These are phyloP conservation scores for Scedosporium boydii DNA, from an alignment of 2,329 filamentous ascomycete genomes.

Conservation along the genomic window DNA sequence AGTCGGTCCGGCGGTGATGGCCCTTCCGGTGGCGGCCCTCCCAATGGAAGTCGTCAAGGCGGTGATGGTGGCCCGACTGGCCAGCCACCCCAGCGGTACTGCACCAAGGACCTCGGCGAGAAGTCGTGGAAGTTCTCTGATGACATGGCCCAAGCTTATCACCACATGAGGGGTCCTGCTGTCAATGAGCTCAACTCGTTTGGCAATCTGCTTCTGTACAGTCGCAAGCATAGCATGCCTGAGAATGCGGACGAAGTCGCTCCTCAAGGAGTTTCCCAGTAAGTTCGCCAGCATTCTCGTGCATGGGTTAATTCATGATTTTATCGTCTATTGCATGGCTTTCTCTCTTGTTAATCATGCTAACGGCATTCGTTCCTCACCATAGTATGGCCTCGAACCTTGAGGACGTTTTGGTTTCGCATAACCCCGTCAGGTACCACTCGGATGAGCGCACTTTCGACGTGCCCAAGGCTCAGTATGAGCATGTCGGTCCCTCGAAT, in stretches of 20 bases:
- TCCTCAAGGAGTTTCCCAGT: background rate
- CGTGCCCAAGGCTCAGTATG: background rate
- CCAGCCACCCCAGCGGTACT: background rate
- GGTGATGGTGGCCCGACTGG: no score
- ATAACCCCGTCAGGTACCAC: background rate
- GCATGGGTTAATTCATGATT: no score
- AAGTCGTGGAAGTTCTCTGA: background rate
- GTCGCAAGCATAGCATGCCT: background rate
- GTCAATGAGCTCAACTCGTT: background rate
- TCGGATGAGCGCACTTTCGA: background rate
- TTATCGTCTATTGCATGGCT: background rate
- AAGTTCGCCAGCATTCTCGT: background rate
- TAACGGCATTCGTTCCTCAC: no score
- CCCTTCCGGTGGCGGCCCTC: no score
- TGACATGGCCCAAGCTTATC: background rate
- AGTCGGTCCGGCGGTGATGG: no score
- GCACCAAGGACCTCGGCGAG: background rate
- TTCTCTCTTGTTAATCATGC: background rate
- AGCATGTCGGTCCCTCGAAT: background rate
- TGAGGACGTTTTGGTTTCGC: background rate
- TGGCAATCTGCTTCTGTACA: background rate
- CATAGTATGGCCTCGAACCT: background rate
- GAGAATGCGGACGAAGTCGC: no score
- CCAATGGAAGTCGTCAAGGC: no score
- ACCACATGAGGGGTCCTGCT: background rate